These are phyloP conservation scores for Cordyceps cicadae DNA, from an alignment of 2,329 filamentous ascomycete species.

Conservation along the genomic window DNA sequence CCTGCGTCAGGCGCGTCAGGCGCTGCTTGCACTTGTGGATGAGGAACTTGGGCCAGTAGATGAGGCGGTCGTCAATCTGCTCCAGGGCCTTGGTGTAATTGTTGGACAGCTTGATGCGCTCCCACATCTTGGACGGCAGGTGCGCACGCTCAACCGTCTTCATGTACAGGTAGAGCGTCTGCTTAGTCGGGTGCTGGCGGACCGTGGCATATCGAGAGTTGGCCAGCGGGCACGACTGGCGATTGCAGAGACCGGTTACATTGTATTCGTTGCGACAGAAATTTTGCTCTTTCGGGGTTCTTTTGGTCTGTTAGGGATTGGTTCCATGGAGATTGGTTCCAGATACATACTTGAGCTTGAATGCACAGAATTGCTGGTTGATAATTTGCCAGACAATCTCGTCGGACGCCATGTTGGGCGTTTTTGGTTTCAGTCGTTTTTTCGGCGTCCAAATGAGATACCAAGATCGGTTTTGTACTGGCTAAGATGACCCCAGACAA, in stretches of 20 bases:
- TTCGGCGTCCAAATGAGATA: neutral
- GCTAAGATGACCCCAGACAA: no score
- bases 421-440: neutral
- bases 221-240: conserved; percentile 82
- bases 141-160: conserved; percentile 87
- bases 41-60: conserved; percentile 93
- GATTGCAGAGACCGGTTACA: conserved; percentile 72
- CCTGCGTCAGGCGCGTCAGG: conserved; percentile 84
- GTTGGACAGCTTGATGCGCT: conserved; percentile 77
- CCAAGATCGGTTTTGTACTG: neutral
- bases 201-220: conserved; percentile 92
- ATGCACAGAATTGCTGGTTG: conserved; percentile 89
- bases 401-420: conserved; percentile 67
- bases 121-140: conserved; percentile 88
- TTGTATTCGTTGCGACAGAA: conserved; percentile 97
- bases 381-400: conserved; percentile 98
- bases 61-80: conserved; percentile 75
- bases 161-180: conserved; percentile 89
- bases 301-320: conserved; percentile 30
- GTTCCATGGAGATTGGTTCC: no score
- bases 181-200: conserved; percentile 70
- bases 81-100: conserved; percentile 88
- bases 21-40: conserved; percentile 95
- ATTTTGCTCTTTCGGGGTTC: conserved; percentile 75
- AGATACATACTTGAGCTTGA: conserved; percentile 71